Conservation (phyloP, 2,329 filamentous ascomycete species). For the Penicillium nordicum region DNA sequence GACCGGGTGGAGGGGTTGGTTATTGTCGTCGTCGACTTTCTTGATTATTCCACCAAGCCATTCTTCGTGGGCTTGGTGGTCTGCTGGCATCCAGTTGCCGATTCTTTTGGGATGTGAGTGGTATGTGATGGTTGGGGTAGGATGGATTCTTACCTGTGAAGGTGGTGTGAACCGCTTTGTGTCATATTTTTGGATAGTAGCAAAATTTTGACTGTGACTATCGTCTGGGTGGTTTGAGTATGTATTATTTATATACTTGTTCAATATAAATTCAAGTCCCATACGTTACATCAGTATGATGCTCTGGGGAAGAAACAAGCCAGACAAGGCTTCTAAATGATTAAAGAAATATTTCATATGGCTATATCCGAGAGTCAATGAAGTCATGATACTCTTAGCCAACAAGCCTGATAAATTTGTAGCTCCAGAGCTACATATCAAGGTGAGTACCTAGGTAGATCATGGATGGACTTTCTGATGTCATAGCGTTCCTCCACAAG, state of each 20-base stretch:
- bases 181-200: not conserved
- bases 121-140: not conserved
- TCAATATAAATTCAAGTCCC: not conserved
- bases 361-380: not conserved
- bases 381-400: not conserved
- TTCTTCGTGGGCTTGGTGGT: constrained; percentile 59
- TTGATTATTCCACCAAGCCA: constrained; percentile 60
- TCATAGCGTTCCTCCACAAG: not conserved
- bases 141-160: constrained; percentile 14
- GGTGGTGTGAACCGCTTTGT: constrained; percentile 4
- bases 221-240: not conserved
- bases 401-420: not conserved
- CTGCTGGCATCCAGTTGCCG: constrained; percentile 62
- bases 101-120: constrained; percentile 39
- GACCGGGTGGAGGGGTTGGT: constrained; percentile 55
- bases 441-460: too few relatives aligned
- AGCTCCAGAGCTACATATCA: not conserved
- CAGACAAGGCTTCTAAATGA: not conserved
- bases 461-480: not conserved
- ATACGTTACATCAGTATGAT: not conserved
- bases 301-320: not conserved
- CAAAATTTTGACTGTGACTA: too few relatives aligned
- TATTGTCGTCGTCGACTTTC: constrained; percentile 50
- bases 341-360: not conserved
- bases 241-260: not conserved